These are phyloP conservation scores for Gossypium australe DNA, from an alignment of 345 rosid species.

Conservation along the genomic window DNA sequence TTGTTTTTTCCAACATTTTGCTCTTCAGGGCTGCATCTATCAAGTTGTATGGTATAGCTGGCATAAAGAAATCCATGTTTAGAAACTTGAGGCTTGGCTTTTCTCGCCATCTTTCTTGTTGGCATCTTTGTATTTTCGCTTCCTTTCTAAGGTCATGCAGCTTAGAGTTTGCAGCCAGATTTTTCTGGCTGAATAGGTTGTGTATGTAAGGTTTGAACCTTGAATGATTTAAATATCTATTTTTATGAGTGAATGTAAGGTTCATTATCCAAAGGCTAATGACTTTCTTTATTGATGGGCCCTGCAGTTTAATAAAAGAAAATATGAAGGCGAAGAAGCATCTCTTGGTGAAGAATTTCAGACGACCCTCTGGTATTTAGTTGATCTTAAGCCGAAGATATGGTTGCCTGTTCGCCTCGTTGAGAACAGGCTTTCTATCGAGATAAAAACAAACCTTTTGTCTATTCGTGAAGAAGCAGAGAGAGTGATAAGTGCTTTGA, in stretches of 20 bases:
- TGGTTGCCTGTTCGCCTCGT: slow-evolving; percentile 81
- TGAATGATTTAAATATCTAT: not conserved
- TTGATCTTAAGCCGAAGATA: slow-evolving; percentile 71
- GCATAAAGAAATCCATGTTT: not conserved
- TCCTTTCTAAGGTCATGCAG: not conserved
- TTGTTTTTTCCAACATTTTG: not conserved
- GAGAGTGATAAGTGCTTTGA: slow-evolving; percentile 29
- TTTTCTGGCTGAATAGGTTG: not conserved
- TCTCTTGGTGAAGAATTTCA: slow-evolving; percentile 33
- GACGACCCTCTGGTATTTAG: slow-evolving; percentile 56
- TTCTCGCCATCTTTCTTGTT: not conserved
- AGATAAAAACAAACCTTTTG: slow-evolving; percentile 60
- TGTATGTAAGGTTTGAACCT: not conserved
- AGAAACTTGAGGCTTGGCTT: not conserved
- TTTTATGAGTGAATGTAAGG: not conserved
- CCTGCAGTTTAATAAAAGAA: slow-evolving; percentile 41
- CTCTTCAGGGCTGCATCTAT: not conserved
- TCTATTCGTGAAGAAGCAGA: slow-evolving; percentile 62
- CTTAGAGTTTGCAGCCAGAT: not conserved
- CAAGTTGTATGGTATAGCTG: not conserved
- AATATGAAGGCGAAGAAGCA: slow-evolving; percentile 22
- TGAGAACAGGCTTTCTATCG: slow-evolving; percentile 73
- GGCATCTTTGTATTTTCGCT: not conserved
- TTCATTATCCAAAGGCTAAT: not conserved
- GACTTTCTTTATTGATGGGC: not conserved